phyloP scores from a whole-genome alignment of 805 yeast genomes.

The Lipomyces starkeyi region DNA sequence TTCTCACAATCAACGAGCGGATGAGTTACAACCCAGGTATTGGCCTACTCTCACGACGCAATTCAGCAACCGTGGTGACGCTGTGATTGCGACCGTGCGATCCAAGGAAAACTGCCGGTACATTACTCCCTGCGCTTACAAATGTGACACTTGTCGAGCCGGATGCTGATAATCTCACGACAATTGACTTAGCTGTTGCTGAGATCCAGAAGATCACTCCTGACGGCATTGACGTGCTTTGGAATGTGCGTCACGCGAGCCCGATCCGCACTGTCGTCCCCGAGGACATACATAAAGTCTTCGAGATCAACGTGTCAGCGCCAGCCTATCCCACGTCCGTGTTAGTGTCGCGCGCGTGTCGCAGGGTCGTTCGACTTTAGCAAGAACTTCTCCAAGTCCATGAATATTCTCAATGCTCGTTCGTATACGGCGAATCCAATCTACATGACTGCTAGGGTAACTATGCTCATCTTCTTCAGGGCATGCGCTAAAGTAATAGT shows the following conservation, averaged over 20 bases:
- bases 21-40: too few relatives aligned
- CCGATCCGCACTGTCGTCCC: background rate
- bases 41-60: background rate
- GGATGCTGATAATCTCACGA: background rate
- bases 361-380: background rate
- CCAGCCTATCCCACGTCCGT: background rate
- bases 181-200: conserved; percentile 2
- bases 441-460: conserved; percentile 1
- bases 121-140: background rate
- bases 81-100: conserved; percentile 10
- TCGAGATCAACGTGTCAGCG: background rate
- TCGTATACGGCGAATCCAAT: background rate
- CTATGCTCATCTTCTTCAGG: too few relatives aligned
- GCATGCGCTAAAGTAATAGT: background rate
- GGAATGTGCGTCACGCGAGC: background rate
- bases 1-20: too few relatives aligned
- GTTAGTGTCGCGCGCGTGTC: background rate
- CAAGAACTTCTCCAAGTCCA: background rate
- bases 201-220: conserved; percentile 1
- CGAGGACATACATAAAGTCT: background rate
- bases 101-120: background rate
- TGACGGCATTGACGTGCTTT: conserved; percentile 6
- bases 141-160: conserved; percentile 9
- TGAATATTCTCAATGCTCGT: background rate
- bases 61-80: background rate